These are phyloP conservation scores for Dactylonectria estremocensis DNA, from an alignment of 2,329 filamentous ascomycete species.

Conservation along the genomic window DNA sequence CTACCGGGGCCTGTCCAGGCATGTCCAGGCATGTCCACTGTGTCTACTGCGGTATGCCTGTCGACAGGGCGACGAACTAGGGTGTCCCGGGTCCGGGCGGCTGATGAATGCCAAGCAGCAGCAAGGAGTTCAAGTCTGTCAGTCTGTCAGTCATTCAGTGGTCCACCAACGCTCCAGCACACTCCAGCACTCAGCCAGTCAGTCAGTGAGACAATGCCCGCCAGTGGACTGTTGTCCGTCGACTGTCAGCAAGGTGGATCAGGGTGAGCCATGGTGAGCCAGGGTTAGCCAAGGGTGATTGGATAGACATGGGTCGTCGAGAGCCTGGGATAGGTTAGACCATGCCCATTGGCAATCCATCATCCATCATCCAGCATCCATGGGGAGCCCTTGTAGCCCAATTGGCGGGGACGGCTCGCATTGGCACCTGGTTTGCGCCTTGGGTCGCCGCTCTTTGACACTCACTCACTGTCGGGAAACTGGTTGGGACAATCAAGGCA, in stretches of 20 bases:
- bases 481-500: too few relatives aligned
- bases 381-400: constrained; percentile 22
- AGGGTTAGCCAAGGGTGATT: constrained; percentile 5
- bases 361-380: background rate
- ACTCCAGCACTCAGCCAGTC: too few relatives aligned
- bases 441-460: constrained; percentile 25
- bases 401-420: constrained; percentile 27
- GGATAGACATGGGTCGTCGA: constrained; percentile 16
- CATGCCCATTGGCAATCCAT: constrained; percentile 2
- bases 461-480: too few relatives aligned
- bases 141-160: constrained; percentile 1
- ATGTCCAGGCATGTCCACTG: too few relatives aligned
- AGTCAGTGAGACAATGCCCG: constrained; percentile 6
- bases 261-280: background rate
- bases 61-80: constrained; percentile 44
- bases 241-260: constrained; percentile 1
- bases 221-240: background rate
- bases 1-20: too few relatives aligned
- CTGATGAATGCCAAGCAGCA: constrained; percentile 35
- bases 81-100: constrained; percentile 40
- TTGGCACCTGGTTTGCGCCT: constrained; percentile 23
- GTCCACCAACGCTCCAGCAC: too few relatives aligned
- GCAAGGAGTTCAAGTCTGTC: constrained; percentile 1
- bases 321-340: background rate
- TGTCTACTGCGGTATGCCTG: too few relatives aligned